Conservation (phyloP, 345 rosid genomes). For the Boechera stricta region DNA sequence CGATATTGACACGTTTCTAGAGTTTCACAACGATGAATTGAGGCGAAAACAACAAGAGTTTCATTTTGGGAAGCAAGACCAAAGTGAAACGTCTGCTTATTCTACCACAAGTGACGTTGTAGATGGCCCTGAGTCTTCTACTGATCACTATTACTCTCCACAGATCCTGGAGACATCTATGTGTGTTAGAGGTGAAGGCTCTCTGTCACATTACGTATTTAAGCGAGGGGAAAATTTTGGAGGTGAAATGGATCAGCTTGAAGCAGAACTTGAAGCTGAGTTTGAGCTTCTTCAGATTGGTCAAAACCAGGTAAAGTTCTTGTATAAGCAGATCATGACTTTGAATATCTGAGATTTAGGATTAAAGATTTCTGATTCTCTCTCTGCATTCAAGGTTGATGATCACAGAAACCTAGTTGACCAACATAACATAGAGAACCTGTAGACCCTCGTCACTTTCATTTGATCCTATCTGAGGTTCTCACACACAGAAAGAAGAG, state of each 20-base stretch:
- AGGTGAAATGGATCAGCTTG: constrained; percentile 68
- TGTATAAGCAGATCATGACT: not conserved
- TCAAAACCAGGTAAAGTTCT: constrained; percentile 50
- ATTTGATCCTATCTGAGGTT: not conserved
- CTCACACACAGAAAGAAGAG: no score
- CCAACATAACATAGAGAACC: not conserved
- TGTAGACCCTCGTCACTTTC: not conserved
- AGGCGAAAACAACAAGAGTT: not conserved
- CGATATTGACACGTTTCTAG: constrained; percentile 59
- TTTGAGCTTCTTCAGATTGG: constrained; percentile 63
- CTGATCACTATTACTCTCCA: constrained; percentile 43
- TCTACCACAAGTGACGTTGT: constrained; percentile 41
- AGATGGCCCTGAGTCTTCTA: constrained; percentile 45
- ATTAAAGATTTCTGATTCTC: constrained; percentile 5
- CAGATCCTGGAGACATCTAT: constrained; percentile 34
- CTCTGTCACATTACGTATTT: constrained; percentile 36
- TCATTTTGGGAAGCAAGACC: constrained; percentile 30
- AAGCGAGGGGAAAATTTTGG: constrained; percentile 43
- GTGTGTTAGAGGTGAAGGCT: constrained; percentile 38
- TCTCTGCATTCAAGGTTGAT: not conserved
- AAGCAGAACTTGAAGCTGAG: constrained; percentile 80
- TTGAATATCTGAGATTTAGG: not conserved
- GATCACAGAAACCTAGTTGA: not conserved
- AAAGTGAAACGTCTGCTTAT: constrained; percentile 33
- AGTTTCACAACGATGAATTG: constrained; percentile 44